phyloP scores from a whole-genome alignment of 2,329 filamentous ascomycete species.

The Talaromyces funiculosus region DNA sequence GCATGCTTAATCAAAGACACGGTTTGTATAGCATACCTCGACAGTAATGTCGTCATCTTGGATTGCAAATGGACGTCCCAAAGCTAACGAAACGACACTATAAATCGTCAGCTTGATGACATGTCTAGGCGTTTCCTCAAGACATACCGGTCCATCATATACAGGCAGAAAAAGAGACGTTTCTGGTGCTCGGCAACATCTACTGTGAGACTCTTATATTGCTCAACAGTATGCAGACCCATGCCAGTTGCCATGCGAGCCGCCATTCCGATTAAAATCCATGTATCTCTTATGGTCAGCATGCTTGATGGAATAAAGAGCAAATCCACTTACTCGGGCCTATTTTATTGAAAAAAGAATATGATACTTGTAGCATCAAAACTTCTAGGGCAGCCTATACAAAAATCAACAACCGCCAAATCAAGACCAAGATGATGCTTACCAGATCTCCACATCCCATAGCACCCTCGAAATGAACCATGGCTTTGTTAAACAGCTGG shows the following conservation, averaged over 20 bases:
- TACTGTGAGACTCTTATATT: conserved; percentile 29
- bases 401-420: background rate
- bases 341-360: conserved; percentile 46
- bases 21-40: conserved; percentile 18
- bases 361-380: conserved; percentile 44
- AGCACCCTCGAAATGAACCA: conserved; percentile 38
- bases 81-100: conserved; percentile 40
- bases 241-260: conserved; percentile 42
- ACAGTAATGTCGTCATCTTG: conserved; percentile 45
- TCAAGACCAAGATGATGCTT: conserved; percentile 12
- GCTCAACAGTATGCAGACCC: conserved; percentile 36
- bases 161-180: conserved; percentile 44
- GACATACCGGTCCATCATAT: conserved; percentile 43
- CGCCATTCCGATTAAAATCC: conserved; percentile 44
- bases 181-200: conserved; percentile 36
- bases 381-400: conserved; percentile 39
- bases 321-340: conserved; percentile 36
- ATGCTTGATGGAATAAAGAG: background rate
- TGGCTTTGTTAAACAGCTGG: conserved; percentile 42
- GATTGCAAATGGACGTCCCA: conserved; percentile 43
- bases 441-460: conserved; percentile 38
- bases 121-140: background rate
- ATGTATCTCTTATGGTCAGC: conserved; percentile 32
- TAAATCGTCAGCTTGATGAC: background rate
- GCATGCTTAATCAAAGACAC: background rate